A percentile compares a stretch with the other conserved stretches of the same genome.
These are phyloP conservation scores for Pythium scleroteichum DNA, from an alignment of 352 stramenopile genomes.

Conservation along the genomic window DNA sequence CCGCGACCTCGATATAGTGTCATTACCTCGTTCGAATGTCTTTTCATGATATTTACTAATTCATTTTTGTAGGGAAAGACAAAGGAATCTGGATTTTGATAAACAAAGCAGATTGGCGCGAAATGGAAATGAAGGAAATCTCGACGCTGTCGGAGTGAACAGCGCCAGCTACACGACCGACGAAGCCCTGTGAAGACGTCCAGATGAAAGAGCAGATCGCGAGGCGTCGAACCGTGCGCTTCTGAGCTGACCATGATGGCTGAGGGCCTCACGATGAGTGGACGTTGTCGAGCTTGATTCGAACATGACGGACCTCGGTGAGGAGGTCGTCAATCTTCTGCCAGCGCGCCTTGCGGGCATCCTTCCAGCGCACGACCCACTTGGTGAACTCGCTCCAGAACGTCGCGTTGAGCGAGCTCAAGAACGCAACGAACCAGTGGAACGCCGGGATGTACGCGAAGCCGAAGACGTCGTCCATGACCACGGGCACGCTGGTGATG, in stretches of 20 bases:
- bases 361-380: constrained; percentile 38
- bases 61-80: no score
- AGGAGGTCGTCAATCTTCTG: constrained; percentile 47
- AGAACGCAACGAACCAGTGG: constrained; percentile 48
- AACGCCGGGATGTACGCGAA: constrained; percentile 70
- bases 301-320: constrained; percentile 53
- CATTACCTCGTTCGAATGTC: constrained; percentile 7
- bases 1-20: constrained; percentile 4
- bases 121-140: no score
- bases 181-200: no score
- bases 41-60: constrained; percentile 7
- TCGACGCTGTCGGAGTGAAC: no score
- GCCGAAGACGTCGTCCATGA: constrained; percentile 66
- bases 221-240: no score
- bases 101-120: no score
- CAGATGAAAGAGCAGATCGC: no score
- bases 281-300: constrained; percentile 34
- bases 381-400: constrained; percentile 69
- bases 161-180: no score
- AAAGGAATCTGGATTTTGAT: no score
- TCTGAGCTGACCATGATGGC: no score
- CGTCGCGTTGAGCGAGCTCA: constrained; percentile 44
- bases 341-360: constrained; percentile 40
- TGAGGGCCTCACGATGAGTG: no score
- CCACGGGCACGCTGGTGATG: constrained; percentile 51